Conservation (phyloP, 1,284 basidiomycete genomes). For the Pseudozyma sp. region DNA sequence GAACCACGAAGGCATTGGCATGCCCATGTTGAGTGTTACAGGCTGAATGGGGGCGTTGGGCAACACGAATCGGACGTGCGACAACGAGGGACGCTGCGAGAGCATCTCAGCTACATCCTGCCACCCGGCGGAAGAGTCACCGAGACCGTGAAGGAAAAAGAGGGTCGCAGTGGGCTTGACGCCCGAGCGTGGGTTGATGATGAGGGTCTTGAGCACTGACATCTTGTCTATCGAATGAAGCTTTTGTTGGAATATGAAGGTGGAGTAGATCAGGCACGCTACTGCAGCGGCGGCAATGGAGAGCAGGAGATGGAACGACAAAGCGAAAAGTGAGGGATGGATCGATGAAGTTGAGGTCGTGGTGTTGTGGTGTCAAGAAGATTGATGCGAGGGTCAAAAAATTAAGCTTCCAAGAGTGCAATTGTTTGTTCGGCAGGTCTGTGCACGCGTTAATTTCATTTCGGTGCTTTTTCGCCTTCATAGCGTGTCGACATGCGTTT, state of each 20-base stretch:
- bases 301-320: constrained; percentile 6
- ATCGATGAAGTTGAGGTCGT: not conserved
- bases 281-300: constrained; percentile 6
- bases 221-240: constrained; percentile 18
- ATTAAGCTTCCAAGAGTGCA: not conserved
- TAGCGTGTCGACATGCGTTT: not conserved
- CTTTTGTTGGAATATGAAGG: not conserved
- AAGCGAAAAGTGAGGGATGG: not conserved
- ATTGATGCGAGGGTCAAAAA: not conserved
- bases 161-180: constrained; percentile 63
- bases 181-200: constrained; percentile 61
- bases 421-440: not conserved
- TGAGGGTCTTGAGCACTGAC: constrained; percentile 63
- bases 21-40: constrained; percentile 67
- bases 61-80: constrained; percentile 66
- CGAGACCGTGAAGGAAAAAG: constrained; percentile 66
- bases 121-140: constrained; percentile 66
- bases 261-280: constrained; percentile 17
- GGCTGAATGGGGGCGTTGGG: constrained; percentile 68
- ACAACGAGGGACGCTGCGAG: constrained; percentile 58
- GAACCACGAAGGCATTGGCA: constrained; percentile 68
- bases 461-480: not conserved
- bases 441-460: not conserved
- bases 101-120: constrained; percentile 66
- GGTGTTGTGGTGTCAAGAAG: not conserved